These are phyloP conservation scores for Ascochyta clinopodiicola DNA, from an alignment of 2,329 filamentous ascomycete genomes.

Conservation along the genomic window DNA sequence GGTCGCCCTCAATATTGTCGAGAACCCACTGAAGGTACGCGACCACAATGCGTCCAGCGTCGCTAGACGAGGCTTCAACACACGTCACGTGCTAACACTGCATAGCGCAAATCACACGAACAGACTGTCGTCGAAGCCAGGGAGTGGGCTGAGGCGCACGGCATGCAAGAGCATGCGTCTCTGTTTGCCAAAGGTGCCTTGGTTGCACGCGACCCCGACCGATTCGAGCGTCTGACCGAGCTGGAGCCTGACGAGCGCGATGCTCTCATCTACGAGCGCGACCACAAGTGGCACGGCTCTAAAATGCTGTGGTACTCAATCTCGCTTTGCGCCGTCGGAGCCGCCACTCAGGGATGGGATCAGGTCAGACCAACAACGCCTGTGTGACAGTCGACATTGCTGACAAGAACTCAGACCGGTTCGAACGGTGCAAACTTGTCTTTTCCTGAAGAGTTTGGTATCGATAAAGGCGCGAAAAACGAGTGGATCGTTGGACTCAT, in stretches of 20 bases:
- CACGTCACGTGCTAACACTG: constrained; percentile 31
- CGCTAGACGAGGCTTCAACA: constrained; percentile 13
- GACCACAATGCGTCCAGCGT: neutral
- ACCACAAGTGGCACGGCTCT: constrained; percentile 69
- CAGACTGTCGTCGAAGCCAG: constrained; percentile 63
- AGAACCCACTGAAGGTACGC: constrained; percentile 54
- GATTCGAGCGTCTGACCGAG: constrained; percentile 67
- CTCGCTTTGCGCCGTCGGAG: constrained; percentile 70
- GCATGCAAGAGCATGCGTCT: constrained; percentile 63
- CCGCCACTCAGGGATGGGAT: constrained; percentile 72
- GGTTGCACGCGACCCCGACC: constrained; percentile 72
- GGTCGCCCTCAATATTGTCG: constrained; percentile 55
- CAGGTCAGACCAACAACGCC: neutral
- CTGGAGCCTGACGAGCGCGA: constrained; percentile 67
- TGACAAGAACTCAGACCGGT: constrained; percentile 57
- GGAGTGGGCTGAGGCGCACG: constrained; percentile 66
- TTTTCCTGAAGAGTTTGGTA: constrained; percentile 63
- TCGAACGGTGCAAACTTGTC: constrained; percentile 63
- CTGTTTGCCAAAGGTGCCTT: constrained; percentile 73
- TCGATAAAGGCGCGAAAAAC: constrained; percentile 41
- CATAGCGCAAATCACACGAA: constrained; percentile 56
- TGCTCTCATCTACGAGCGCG: constrained; percentile 65
- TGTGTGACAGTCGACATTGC: neutral
- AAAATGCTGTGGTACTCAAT: constrained; percentile 70
- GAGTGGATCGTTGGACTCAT: constrained; percentile 44